Evolutionary conservation across 192 early-diverging fungal species (phyloP), one percentile per base, ranked within the genome.

Genomic region (Geranomyces michiganensis): DNA sequence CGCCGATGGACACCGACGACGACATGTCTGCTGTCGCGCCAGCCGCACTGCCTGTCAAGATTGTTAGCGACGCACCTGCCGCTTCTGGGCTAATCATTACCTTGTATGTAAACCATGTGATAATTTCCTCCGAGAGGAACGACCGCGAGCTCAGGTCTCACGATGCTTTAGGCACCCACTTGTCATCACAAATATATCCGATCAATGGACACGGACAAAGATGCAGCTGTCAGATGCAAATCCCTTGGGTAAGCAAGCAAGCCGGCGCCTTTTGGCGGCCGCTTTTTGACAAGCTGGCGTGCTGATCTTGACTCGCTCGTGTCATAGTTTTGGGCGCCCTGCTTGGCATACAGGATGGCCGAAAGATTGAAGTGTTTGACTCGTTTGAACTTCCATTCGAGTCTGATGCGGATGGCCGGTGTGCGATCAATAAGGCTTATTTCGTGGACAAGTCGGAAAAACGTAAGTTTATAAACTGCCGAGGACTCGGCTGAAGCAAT

Each of bases 131-230:
- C 43, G 15, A 17, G 46, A 63, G n/a, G 33, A 21, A 19, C 27
- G 55, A 31, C 44, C 13, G 6, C 36, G 30, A 53, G 21, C 67
- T 13, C 15, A 13, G 24, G 29, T 26, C 27, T 46, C 48, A 21
- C 10, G 49, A 53, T 53, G 51, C 17, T 51, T 49, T 79, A 94
- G 92, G 22, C 93, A 95, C 80, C 92, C 93, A 6, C 84, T 95
- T 62, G 92, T 92, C n/a, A 80, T 95, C 62, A 78, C 93, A 43
- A 95, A 95, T 56, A 89, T 94, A 58, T 93, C 93, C 7, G 93
- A 95, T 73, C 93, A 95, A 66, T 93, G 83, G 77, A 94, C 90
- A 31, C 82, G 93, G 24, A 83, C 79, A 7, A 85, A 83, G 43
- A 71, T 91, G 67, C 92, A 94, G 64, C n/a, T 26, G 26, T 60